Conservation (phyloP, 2,329 filamentous ascomycete species). For the Coniochaeta sp. region DNA sequence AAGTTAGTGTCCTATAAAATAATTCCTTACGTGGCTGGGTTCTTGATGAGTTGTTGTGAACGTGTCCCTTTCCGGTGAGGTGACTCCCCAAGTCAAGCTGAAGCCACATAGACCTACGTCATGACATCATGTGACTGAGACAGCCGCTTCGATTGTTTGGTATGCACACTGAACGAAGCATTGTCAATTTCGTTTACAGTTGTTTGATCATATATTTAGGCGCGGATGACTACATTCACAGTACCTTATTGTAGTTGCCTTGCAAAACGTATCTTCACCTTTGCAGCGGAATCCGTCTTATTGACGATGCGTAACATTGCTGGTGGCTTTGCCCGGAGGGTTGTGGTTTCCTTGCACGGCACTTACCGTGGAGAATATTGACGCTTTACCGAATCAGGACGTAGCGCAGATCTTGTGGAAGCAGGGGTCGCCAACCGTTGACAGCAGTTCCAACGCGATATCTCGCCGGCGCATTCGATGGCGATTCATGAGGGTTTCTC, state of each 20-base stretch:
- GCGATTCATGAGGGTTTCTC: neutral
- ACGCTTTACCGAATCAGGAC: neutral
- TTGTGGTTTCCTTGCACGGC: neutral
- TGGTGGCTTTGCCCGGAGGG: neutral
- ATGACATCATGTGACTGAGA: neutral
- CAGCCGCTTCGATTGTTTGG: too few species aligned
- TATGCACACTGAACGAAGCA: too few species aligned
- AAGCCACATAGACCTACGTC: neutral
- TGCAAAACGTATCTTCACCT: too few species aligned
- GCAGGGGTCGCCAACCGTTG: neutral
- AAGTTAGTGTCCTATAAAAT: neutral
- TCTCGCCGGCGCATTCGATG: neutral
- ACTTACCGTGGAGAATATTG: neutral
- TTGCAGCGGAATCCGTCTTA: neutral
- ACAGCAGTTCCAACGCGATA: neutral
- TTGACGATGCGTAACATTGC: neutral
- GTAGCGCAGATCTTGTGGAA: neutral
- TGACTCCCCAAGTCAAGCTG: neutral
- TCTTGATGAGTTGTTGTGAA: neutral
- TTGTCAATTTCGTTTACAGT: too few species aligned
- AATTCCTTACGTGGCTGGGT: neutral
- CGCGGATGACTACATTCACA: too few species aligned
- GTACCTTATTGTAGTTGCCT: too few species aligned
- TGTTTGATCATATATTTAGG: too few species aligned
- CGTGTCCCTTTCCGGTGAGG: neutral